phyloP scores from a whole-genome alignment of 768 basidiomycete genomes.

The Boletus eberwhitei region DNA sequence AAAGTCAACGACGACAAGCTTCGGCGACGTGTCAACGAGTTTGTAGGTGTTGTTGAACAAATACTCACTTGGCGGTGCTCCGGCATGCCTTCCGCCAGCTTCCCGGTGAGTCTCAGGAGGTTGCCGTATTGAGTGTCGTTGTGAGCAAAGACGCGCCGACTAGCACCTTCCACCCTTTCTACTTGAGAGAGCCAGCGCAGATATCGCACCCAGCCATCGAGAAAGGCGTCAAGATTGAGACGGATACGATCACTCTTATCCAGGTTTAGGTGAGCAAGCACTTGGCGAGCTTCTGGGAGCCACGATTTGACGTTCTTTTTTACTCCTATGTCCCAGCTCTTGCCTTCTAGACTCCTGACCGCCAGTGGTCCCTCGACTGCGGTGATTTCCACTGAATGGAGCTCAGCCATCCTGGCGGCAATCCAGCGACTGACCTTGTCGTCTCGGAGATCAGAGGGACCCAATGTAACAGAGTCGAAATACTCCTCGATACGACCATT shows the following conservation, averaged over 20 bases:
- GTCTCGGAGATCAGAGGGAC: conserved; percentile 73
- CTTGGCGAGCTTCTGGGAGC: conserved; percentile 67
- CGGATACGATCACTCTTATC: conserved; percentile 43
- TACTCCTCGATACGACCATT: conserved; percentile 97
- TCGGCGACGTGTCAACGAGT: conserved; percentile 14
- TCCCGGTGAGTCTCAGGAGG: conserved; percentile 62
- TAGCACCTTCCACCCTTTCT: conserved; percentile 57
- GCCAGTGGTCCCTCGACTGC: conserved; percentile 50
- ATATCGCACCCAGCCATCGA: conserved; percentile 64
- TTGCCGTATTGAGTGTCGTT: conserved; percentile 98
- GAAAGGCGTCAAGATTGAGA: conserved; percentile 65
- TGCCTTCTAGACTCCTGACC: conserved; percentile 39
- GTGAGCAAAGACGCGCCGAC: conserved; percentile 77
- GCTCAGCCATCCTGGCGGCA: conserved; percentile 91
- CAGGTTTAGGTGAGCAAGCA: conserved; percentile 61
- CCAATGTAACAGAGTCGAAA: conserved; percentile 83
- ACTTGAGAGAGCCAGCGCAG: conserved; percentile 61
- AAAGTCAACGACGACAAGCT: conserved; percentile 97
- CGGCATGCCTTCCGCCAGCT: conserved; percentile 50
- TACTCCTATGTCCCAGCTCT: conserved; percentile 55
- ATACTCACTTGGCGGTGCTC: conserved; percentile 72
- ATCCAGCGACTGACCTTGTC: conserved; percentile 78
- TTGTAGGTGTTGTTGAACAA: neutral
- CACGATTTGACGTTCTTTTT: conserved; percentile 69
- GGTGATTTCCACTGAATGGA: conserved; percentile 86